Base-by-base conservation (phyloP, 2,329 filamentous ascomycete species). In the Ascomycota sp. region DNA sequence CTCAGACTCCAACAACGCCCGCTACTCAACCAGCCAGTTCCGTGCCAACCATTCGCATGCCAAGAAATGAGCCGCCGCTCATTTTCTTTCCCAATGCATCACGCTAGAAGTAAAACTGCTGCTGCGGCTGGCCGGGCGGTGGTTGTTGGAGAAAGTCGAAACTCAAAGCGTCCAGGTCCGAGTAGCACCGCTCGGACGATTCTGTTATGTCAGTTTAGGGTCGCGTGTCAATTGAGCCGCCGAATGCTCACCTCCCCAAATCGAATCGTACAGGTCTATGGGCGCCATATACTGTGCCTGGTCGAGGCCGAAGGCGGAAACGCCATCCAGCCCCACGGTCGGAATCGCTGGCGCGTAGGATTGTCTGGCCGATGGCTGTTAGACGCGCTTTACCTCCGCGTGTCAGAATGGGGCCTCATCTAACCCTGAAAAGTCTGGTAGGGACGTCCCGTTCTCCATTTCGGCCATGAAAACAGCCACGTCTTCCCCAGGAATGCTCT, bases 261-360 rank as follows among this genome's bases (percentile, higher is more conserved):
- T 76, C 4, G 68, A 72, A 43, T 75, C 69, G 45, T 73, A 76
- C 1, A 76, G 52, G 38, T 76, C 71, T 68, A 76, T 70, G 1
- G 71, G 71, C 28, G 70, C 71, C 59, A 75, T 68, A 41, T 69
- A 66, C 27, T 67, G 56, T 3, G 62, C 57, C 11, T 66, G 65
- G 38, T 73, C 70, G 9, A 67, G 53, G 31, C 56, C 69, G 58
- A 68, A 52, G 27, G 56, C 49, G 33, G 54, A 49, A 33, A 70
- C 50, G 31, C 61, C 61, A 6, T 63, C 50, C 27, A 68, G 46
- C 33, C 46, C 49, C 30, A 53, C 47, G 25, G 39, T 48, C 11
- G 44, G 39, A 21, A 21, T 5, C 16, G 16, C 16, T 21, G 16
- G 16, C 16, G 5, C 16, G 16, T 21, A 21, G 16, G 16, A 21